Percentiles rank a stretch among this genome's conserved stretches.
Conservation (phyloP, 495 filamentous ascomycete genomes). For the Hypoxylon trugodes region DNA sequence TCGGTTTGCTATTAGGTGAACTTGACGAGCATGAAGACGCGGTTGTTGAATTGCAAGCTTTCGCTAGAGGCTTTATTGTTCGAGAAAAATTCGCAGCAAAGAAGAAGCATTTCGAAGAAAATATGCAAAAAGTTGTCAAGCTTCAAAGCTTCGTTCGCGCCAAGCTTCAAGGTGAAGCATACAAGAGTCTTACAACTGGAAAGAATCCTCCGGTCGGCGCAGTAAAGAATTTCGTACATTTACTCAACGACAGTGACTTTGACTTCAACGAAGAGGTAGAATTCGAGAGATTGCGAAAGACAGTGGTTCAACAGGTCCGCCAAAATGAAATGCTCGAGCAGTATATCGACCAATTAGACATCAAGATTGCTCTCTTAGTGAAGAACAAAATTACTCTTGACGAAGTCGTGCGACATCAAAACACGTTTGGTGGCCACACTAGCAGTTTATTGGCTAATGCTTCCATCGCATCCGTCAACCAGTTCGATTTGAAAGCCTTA, state of each 20-base stretch:
- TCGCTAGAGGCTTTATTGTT: slow-evolving; percentile 76
- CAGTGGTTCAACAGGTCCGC: slow-evolving; percentile 93
- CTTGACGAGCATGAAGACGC: slow-evolving; percentile 83
- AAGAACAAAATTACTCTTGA: slow-evolving; percentile 99
- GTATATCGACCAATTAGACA: slow-evolving; percentile 97
- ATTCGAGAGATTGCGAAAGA: slow-evolving; percentile 90
- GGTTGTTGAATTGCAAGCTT: slow-evolving; percentile 77
- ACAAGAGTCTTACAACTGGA: slow-evolving; percentile 94
- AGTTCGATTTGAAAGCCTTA: slow-evolving; percentile 94
- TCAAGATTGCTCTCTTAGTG: slow-evolving; percentile 97
- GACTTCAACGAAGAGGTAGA: slow-evolving; percentile 99
- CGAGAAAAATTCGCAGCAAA: slow-evolving; percentile 81
- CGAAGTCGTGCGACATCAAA: slow-evolving; percentile 96
- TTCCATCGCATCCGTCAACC: slow-evolving; percentile 86
- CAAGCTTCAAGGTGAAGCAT: slow-evolving; percentile 94
- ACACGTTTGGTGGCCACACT: slow-evolving; percentile 92
- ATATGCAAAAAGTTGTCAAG: slow-evolving; percentile 99
- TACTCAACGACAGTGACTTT: slow-evolving; percentile 97
- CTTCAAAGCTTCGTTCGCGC: slow-evolving; percentile 95
- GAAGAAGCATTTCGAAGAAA: slow-evolving; percentile 86
- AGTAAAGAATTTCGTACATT: slow-evolving; percentile 96
- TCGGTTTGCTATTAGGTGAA: slow-evolving; percentile 73
- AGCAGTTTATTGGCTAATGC: slow-evolving; percentile 86
- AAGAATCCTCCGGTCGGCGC: slow-evolving; percentile 97
- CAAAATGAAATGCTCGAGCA: slow-evolving; percentile 97